Evolutionary conservation across 1,284 basidiomycete species (phyloP).

Genomic region (Ustanciosporium gigantosporum): DNA sequence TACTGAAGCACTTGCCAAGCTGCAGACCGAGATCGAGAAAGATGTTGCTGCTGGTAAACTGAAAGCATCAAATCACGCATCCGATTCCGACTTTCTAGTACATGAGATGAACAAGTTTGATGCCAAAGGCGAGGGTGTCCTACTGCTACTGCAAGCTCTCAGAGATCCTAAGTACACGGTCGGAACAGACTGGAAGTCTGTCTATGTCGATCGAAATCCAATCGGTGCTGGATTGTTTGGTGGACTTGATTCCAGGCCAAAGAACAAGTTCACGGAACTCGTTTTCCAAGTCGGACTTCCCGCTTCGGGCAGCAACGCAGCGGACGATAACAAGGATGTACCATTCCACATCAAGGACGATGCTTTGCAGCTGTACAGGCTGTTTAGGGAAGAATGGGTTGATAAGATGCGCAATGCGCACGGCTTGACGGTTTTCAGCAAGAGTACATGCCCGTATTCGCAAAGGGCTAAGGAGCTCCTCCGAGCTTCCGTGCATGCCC

Average conservation of each 20-base stretch:
- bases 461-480: slow-evolving; percentile 26
- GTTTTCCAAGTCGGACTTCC: slow-evolving; percentile 20
- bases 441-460: slow-evolving; percentile 40
- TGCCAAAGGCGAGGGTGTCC: slow-evolving; percentile 16
- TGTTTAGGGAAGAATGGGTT: slow-evolving; percentile 28
- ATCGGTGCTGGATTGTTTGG: slow-evolving; percentile 6
- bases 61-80: not conserved
- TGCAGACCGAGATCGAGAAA: slow-evolving; percentile 13
- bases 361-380: slow-evolving; percentile 16
- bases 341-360: slow-evolving; percentile 3
- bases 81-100: slow-evolving; percentile 3
- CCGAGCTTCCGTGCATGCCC: slow-evolving; percentile 15
- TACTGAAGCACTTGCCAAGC: slow-evolving; percentile 5
- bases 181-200: slow-evolving; percentile 16
- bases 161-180: slow-evolving; percentile 10
- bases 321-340: no score
- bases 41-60: not conserved
- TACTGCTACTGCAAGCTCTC: slow-evolving; percentile 28
- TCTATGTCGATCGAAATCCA: slow-evolving; percentile 17
- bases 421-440: slow-evolving; percentile 37
- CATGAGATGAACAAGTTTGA: slow-evolving; percentile 17
- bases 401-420: slow-evolving; percentile 3
- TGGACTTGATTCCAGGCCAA: slow-evolving; percentile 10
- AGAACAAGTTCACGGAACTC: slow-evolving; percentile 31
- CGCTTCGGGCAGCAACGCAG: not conserved